Base-by-base conservation (phyloP, 1,284 basidiomycete genomes). In the Malassezia cuniculi region DNA sequence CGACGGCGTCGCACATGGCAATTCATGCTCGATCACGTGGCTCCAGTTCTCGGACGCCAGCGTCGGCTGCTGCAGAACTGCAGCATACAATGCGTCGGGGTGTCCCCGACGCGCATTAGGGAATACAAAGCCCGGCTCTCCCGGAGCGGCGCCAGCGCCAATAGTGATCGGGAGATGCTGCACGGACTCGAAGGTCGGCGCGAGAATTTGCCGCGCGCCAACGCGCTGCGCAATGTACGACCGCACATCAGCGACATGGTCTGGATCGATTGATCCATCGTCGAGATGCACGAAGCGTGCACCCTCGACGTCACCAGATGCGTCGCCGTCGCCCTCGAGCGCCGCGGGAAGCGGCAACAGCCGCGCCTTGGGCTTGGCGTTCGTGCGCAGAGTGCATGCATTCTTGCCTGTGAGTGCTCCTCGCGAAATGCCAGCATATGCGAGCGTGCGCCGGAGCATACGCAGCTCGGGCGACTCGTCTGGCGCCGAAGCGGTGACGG, bases 171-270 rank as follows among this genome's bases (percentile, higher is more conserved):
- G 42, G 21, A 45, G 24, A 26, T 45, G 37, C 22, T 34, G 50
- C 20, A 58, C 38, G 27, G 56, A 58, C 31, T 58, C 56, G 31
- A 56, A 27, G n/a, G 36, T 37, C 2, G 56, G 56, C 42, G 45
- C 41, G 17, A 54, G 22, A 7, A 56, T 31, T 3, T 47, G 31
- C 12, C 20, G 35, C 14, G 28, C 29, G 9, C 48, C 44, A 32
- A 44, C 28, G 11, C 43, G 41, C 6, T 54, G 52, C n/a, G 50
- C 43, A 24, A 56, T 10, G 39, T 41, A 58, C 16, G 52, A 39
- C 9, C 41, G 41, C 24, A 52, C 27, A 21, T 58, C 52, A 11
- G 53, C 54, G 3, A 58, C 39, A 22, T 52, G 43, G 5, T 53
- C 41, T 9, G 48, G 43, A 15, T 56, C 50, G 41, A 58, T 43